Evolutionary conservation across 805 yeast genomes (phyloP).

Genomic region (Myxozyma mucilagina): DNA sequence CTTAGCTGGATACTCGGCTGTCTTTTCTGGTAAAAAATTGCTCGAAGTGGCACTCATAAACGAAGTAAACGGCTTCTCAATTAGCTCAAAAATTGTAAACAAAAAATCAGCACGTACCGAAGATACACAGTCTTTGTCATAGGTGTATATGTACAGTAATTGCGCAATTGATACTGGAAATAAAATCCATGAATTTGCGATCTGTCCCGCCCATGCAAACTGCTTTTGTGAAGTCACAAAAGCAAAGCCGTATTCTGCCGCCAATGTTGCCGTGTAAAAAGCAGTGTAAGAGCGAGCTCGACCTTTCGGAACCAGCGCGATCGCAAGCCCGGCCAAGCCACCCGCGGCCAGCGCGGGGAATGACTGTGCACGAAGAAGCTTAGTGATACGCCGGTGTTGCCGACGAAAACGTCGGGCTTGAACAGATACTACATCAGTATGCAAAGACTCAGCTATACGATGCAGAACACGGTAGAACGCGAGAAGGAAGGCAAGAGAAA

Average conservation of each 20-base stretch:
- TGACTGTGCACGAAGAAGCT: slow-evolving; percentile 14
- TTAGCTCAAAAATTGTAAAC: neutral
- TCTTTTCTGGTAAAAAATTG: slow-evolving; percentile 38
- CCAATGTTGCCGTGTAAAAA: slow-evolving; percentile 39
- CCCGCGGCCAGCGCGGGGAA: slow-evolving; percentile 33
- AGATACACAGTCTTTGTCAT: slow-evolving; percentile 42
- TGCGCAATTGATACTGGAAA: slow-evolving; percentile 46
- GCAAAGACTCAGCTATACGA: slow-evolving; percentile 9
- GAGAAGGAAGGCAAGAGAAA: slow-evolving; percentile 4
- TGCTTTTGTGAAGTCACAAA: slow-evolving; percentile 40
- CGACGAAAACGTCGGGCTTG: slow-evolving; percentile 27
- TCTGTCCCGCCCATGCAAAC: slow-evolving; percentile 40
- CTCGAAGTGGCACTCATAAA: slow-evolving; percentile 38
- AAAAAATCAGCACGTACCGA: slow-evolving; percentile 7
- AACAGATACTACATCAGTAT: slow-evolving; percentile 3
- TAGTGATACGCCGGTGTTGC: slow-evolving; percentile 18
- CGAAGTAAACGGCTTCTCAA: slow-evolving; percentile 32
- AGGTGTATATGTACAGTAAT: slow-evolving; percentile 41
- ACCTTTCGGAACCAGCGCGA: slow-evolving; percentile 36
- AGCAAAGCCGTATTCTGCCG: slow-evolving; percentile 42
- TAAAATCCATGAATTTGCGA: slow-evolving; percentile 44
- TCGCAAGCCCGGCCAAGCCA: slow-evolving; percentile 35
- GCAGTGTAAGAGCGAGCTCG: slow-evolving; percentile 37
- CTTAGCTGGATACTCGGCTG: slow-evolving; percentile 37
- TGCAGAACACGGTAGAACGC: slow-evolving; percentile 16